Percentiles rank a stretch among this genome's conserved stretches.
These are phyloP conservation scores for Lolium perenne DNA, from an alignment of 176 grass and related monocot species.

Conservation along the genomic window DNA sequence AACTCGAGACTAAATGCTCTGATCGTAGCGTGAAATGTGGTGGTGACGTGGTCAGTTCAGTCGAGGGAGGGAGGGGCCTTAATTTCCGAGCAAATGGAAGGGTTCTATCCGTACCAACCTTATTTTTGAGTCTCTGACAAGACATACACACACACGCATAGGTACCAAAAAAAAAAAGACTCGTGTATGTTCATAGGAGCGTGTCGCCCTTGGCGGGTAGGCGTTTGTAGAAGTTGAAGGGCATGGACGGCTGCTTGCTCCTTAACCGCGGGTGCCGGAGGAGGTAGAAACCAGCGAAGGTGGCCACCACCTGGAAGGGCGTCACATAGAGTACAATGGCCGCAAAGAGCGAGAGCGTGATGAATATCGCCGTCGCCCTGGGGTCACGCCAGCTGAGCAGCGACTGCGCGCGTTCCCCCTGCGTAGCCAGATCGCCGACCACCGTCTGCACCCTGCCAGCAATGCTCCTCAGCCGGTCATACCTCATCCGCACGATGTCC, in stretches of 20 bases:
- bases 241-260: conserved; percentile 47
- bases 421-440: conserved; percentile 69
- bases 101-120: too few relatives aligned
- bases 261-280: conserved; percentile 71
- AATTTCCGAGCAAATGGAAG: too few relatives aligned
- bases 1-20: too few relatives aligned
- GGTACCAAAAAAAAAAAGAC: too few relatives aligned
- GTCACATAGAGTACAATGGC: conserved; percentile 61
- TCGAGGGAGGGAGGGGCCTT: too few relatives aligned
- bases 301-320: conserved; percentile 57
- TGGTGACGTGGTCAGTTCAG: too few relatives aligned
- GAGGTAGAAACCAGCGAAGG: conserved; percentile 54
- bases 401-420: conserved; percentile 65
- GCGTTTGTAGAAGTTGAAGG: too few relatives aligned
- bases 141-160: too few relatives aligned
- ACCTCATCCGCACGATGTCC: conserved; percentile 69
- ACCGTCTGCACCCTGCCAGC: conserved; percentile 71
- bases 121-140: too few relatives aligned
- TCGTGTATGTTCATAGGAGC: too few relatives aligned
- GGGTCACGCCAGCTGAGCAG: conserved; percentile 78
- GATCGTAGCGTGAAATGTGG: too few relatives aligned
- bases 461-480: conserved; percentile 71
- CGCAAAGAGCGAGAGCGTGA: conserved; percentile 43
- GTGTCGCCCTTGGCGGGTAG: too few relatives aligned
- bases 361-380: conserved; percentile 57